Evolutionary conservation across 139 green algal genomes (phyloP).

Genomic region (Tetraselmis striata): DNA sequence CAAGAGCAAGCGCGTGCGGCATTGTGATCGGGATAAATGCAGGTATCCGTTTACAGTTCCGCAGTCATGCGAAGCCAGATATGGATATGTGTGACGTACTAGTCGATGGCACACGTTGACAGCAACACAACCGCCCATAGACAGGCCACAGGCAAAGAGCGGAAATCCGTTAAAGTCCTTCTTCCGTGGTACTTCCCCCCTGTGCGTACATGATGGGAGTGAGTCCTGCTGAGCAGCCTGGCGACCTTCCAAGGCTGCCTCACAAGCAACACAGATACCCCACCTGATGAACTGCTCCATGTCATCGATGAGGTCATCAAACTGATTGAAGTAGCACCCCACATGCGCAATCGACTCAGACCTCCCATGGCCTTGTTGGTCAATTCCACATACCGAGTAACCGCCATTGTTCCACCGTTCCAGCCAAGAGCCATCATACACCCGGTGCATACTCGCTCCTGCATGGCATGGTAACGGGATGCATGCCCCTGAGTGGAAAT

Average conservation of each 20-base stretch:
- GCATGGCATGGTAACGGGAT: too few species aligned
- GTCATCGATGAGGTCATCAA: constrained; percentile 57
- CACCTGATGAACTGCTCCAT: constrained; percentile 39
- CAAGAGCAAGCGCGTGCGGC: too few species aligned
- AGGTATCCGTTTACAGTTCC: too few species aligned
- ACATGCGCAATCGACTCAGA: constrained; percentile 35
- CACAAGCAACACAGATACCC: too few species aligned
- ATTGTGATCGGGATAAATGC: too few species aligned
- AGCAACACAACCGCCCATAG: constrained; percentile 60
- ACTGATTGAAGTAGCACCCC: constrained; percentile 44
- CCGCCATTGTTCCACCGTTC: constrained; percentile 49
- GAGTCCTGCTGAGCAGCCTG: too few species aligned
- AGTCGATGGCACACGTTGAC: constrained; percentile 24
- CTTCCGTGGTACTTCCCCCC: not conserved
- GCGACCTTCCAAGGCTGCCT: too few species aligned
- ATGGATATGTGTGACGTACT: not conserved
- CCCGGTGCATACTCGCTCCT: constrained; percentile 12
- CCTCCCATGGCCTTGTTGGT: constrained; percentile 55
- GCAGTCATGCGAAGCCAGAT: too few species aligned
- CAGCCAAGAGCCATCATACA: constrained; percentile 61
- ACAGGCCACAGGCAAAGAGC: constrained; percentile 48
- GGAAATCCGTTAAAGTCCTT: constrained; percentile 40
- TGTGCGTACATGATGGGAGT: too few species aligned
- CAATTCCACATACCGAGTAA: constrained; percentile 49
- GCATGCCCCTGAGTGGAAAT: too few species aligned